A percentile compares a stretch with the other conserved stretches of the same genome.
Conservation (phyloP, 1,284 basidiomycete species). For the Tilletia setariae region DNA sequence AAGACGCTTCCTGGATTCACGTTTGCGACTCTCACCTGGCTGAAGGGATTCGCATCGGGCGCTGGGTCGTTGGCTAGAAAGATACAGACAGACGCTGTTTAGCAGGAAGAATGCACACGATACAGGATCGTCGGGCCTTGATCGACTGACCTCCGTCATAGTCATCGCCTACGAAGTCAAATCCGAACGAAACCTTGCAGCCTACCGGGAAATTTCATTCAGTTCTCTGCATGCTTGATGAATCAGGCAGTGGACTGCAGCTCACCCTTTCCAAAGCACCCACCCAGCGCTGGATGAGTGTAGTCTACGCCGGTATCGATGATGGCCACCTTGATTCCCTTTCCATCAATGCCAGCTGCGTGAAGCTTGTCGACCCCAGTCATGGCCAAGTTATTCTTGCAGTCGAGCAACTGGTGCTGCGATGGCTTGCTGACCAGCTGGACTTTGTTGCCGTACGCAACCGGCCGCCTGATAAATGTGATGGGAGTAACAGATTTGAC, state of each 20-base stretch:
- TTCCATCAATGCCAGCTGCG: slow-evolving; percentile 4
- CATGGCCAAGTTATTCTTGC: not conserved
- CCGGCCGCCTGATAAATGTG: slow-evolving; percentile 12
- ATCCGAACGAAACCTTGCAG: slow-evolving; percentile 15
- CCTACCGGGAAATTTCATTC: not conserved
- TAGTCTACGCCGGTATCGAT: slow-evolving; percentile 14
- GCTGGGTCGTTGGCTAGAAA: slow-evolving; percentile 12
- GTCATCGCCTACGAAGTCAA: slow-evolving; percentile 19
- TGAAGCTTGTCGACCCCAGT: slow-evolving; percentile 7
- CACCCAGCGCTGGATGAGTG: slow-evolving; percentile 15
- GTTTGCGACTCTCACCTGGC: not conserved
- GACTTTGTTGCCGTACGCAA: slow-evolving; percentile 9
- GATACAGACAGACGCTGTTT: not conserved
- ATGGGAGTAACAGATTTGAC: slow-evolving; percentile 16
- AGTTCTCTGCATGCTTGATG: not conserved
- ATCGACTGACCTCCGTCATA: slow-evolving; percentile 11
- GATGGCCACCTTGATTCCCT: not conserved
- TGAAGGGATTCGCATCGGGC: slow-evolving; percentile 12
- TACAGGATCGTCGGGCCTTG: not conserved
- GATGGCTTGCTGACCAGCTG: slow-evolving; percentile 15
- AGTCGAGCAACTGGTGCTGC: slow-evolving; percentile 1
- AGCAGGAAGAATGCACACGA: not conserved
- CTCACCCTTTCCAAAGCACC: slow-evolving; percentile 8
- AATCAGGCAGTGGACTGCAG: not conserved
- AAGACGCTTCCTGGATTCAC: not conserved